Conservation (phyloP, 2,329 filamentous ascomycete genomes). For the Aspergillus proliferans region DNA sequence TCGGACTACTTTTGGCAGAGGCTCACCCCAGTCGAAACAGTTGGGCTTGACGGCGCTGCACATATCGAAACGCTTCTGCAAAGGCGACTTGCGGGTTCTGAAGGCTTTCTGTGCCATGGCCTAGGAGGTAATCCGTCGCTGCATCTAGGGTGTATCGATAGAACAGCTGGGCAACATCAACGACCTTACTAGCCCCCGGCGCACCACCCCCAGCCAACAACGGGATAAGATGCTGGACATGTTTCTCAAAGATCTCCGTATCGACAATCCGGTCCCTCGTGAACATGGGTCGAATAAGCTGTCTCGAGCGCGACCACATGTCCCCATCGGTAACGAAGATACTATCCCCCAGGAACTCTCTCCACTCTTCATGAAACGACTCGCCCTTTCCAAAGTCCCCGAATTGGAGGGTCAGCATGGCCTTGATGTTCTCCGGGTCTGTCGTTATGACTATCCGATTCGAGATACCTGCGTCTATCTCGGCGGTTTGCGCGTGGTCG, state of each 20-base stretch:
- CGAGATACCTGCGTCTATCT: slow-evolving; percentile 24
- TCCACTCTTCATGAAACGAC: slow-evolving; percentile 67
- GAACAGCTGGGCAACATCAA: slow-evolving; percentile 72
- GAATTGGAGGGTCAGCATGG: slow-evolving; percentile 82
- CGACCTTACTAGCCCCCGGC: slow-evolving; percentile 32
- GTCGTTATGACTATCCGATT: slow-evolving; percentile 65
- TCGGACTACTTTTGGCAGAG: not conserved
- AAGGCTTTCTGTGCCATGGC: slow-evolving; percentile 61
- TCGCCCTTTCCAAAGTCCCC: slow-evolving; percentile 75
- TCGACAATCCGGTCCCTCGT: slow-evolving; percentile 78
- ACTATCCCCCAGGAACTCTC: slow-evolving; percentile 74
- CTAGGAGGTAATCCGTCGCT: slow-evolving; percentile 79
- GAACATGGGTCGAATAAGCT: slow-evolving; percentile 82
- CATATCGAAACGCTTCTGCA: slow-evolving; percentile 73
- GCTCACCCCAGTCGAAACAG: slow-evolving; percentile 57
- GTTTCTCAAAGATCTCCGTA: slow-evolving; percentile 73
- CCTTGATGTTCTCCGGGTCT: slow-evolving; percentile 87
- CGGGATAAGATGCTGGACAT: slow-evolving; percentile 65
- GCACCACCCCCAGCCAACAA: slow-evolving; percentile 52
- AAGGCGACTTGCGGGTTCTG: slow-evolving; percentile 62
- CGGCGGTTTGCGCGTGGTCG: slow-evolving; percentile 20
- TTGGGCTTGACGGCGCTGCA: slow-evolving; percentile 67
- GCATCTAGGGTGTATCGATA: slow-evolving; percentile 80
- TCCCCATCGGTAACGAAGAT: slow-evolving; percentile 77
- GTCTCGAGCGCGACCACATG: slow-evolving; percentile 73